Conservation (phyloP, 2,329 filamentous ascomycete species). For the Verticillium dahliae region DNA sequence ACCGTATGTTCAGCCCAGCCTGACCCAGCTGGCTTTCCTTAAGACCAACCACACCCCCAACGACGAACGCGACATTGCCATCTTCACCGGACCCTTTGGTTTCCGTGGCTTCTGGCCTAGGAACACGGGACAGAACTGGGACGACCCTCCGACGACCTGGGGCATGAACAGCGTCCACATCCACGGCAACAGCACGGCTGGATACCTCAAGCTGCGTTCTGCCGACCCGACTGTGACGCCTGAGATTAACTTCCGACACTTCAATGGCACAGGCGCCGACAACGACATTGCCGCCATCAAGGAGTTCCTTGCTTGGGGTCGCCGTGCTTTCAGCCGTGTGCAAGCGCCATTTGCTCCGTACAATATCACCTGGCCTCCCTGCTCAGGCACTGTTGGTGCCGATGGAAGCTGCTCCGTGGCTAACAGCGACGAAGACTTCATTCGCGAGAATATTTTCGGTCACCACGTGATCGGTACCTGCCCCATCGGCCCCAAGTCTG, state of each 20-base stretch:
- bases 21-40: neutral
- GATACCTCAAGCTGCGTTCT: constrained; percentile 54
- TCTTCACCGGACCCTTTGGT: constrained; percentile 46
- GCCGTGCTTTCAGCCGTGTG: neutral
- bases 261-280: constrained; percentile 35
- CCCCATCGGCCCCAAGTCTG: constrained; percentile 48
- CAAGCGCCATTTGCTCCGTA: neutral
- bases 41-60: constrained; percentile 18
- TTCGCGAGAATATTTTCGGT: constrained; percentile 29
- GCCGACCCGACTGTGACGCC: constrained; percentile 58
- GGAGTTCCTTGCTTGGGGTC: constrained; percentile 21
- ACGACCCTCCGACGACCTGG: neutral
- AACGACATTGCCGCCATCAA: constrained; percentile 33
- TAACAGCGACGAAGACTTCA: constrained; percentile 2
- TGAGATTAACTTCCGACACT: constrained; percentile 53
- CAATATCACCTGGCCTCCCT: neutral
- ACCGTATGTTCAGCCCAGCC: constrained; percentile 13
- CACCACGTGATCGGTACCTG: constrained; percentile 53
- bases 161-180: constrained; percentile 8
- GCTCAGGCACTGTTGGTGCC: neutral
- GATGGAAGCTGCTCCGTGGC: constrained; percentile 3
- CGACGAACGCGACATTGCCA: constrained; percentile 44
- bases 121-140: constrained; percentile 1
- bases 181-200: constrained; percentile 46
- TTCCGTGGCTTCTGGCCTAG: constrained; percentile 24